Conservation (phyloP, 371 early-diverging fungal species). For the Batkoa obscura region DNA sequence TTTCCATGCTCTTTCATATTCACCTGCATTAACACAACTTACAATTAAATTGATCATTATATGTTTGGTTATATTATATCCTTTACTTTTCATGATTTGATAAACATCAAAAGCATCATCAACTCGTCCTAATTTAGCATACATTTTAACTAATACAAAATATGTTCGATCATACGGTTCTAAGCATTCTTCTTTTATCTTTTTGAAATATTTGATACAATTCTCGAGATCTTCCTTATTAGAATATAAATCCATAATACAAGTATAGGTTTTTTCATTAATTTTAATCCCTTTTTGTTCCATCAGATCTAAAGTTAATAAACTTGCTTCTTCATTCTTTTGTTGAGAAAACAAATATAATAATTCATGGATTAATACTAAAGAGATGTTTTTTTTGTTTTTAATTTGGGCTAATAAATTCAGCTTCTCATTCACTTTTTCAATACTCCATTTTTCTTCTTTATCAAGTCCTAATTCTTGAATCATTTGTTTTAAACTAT, state of each 20-base stretch:
- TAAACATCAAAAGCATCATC: slow-evolving; percentile 55
- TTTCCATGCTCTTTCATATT: slow-evolving; percentile 65
- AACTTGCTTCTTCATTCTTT: neutral
- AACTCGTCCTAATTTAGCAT: slow-evolving; percentile 26
- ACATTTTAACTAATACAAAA: slow-evolving; percentile 50
- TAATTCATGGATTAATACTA: neutral
- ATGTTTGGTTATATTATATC: slow-evolving; percentile 22
- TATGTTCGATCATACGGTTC: slow-evolving; percentile 42
- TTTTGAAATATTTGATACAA: slow-evolving; percentile 30
- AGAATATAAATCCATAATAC: slow-evolving; percentile 65
- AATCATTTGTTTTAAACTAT: neutral
- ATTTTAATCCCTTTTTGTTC: slow-evolving; percentile 36
- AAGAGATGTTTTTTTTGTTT: neutral
- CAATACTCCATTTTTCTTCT: neutral
- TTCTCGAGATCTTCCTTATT: slow-evolving; percentile 36
- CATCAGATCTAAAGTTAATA: neutral
- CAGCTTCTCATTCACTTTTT: neutral
- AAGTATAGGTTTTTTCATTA: slow-evolving; percentile 39
- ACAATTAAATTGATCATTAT: slow-evolving; percentile 31
- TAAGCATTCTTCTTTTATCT: slow-evolving; percentile 18
- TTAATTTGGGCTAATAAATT: neutral
- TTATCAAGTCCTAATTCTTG: neutral
- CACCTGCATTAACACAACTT: slow-evolving; percentile 50
- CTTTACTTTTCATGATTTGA: slow-evolving; percentile 38
- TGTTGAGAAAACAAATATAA: neutral